Evolutionary conservation across 2,329 filamentous ascomycete genomes (phyloP), one percentile per base, ranked within the genome.

Genomic region (Colletotrichum zoysiae): DNA sequence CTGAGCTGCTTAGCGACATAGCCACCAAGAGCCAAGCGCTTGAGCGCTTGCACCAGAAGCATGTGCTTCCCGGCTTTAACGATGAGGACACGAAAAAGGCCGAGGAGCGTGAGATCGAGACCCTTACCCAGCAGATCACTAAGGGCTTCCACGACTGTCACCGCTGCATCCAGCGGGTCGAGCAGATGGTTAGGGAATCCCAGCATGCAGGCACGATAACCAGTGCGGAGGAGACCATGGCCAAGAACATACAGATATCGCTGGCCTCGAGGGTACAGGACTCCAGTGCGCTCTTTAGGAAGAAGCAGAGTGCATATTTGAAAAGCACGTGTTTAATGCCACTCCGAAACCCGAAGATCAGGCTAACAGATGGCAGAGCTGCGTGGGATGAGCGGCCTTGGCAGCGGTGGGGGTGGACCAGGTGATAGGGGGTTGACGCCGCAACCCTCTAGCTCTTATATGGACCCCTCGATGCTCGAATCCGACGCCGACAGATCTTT

Each of bases 241-340:
- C 95, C 62, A 92, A 91, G 83, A 99, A 99, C 79, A 93, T 99
- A 71, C 95, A 98, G 81, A 94, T 97, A 75, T 96, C 93, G 20
- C 87, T 98, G 50, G 96, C 96, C 0, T 87, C 93, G 1, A 88
- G 94, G 73, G 94, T 98, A 0, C 95, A 98, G 81, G 95, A 98
- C 76, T 92, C 94, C 59, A 98, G 95, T 84, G 93, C 96, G 40
- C 88, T 89, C 74, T 99, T 99, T 81, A 90, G 96, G 78, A 99
- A 98, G 87, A 98, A 98, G 85, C 96, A 99, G 85, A 95, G 95
- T 79, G 92, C 92, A 63, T 99, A 99, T 82, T 83, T 99, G 65
- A 98, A 97, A 83, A 98, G 95, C 97, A 86, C 70, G 83, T 76
- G 18, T 46, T 12, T 1, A 60, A 33, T n/a, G 5, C 3, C 9